Base-by-base conservation (phyloP, 2,329 filamentous ascomycete genomes). In the Colletotrichum spinosum region DNA sequence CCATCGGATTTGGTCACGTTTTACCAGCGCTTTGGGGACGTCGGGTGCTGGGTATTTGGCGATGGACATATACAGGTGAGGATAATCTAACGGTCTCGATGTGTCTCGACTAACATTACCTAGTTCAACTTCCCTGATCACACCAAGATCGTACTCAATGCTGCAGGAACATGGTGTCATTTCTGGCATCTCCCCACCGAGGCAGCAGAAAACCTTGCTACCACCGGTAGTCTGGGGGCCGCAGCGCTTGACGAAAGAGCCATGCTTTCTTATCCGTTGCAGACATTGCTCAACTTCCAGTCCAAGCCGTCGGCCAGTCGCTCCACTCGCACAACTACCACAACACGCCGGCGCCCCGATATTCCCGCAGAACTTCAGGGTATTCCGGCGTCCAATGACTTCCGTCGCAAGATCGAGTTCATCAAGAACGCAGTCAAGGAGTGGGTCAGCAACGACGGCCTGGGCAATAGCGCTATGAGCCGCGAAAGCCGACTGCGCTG, bases 121-220 rank as follows among this genome's bases (percentile, higher is more conserved):
- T 61, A 93, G 86, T 92, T 95, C 78, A 95, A 96, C 79, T 96
- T 96, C 76, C 92, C 92, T 2, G 92, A 96, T 70, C 92, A 96
- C 76, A 95, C 92, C 65, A 96, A 96, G 78, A 86, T 96, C 59
- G 90, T 95, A 11, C 80, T 96, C 34, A 92, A 93, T 63, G 81
- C 90, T 1, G 87, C 90, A 37, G 92, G 91, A n/a, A 88, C 85
- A 1, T 91, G 89, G 83, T 90, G 91, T 70, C 90, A 92, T 74
- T 93, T 94, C 74, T 92, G 92, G 80, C 90, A 92, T 72, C 86
- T 94, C 17, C 88, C 91, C 0, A 81, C 88, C n/a, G 87, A 91
- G 64, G 92, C 91, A 1, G 88, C 91, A 3, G 82, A 87, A 69
- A 85, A 88, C 44, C 85, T 95, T 10, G 83, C 86, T 3, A 78